Base-by-base conservation (phyloP, 805 yeast genomes). In the Ogataea methylovora region DNA sequence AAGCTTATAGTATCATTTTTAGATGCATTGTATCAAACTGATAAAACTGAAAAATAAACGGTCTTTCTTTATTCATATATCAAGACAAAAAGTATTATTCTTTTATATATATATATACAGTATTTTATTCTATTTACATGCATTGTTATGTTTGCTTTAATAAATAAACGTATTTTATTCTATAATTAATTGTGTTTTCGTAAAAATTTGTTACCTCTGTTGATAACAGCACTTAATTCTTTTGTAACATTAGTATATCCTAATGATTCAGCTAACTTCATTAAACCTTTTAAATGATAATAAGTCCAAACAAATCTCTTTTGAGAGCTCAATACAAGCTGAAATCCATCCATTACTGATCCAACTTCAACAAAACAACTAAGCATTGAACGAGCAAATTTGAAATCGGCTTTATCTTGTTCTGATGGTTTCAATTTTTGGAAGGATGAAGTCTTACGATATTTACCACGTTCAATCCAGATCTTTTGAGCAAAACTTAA, bases 401-500 rank as follows among this genome's bases (percentile, higher is more conserved):
- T 65, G 52, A 76, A 76, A 48, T 81, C 90, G 4, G 65, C 54
- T 4, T 53, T 49, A 28, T 69, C 68, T 43, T 70, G 74, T 20
- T 45, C 51, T 0, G 37, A 34, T 8, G 58, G 45, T 1, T 62
- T 32, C 13, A 75, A 48, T 0, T 37, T 24, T 33, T 64, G 70
- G 62, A 82, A 87, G 3, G 44, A 42, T 0, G 30, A 17, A 0
- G 83, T 66, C 38, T 73, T 73, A 33, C 96, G 65, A 58, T 69
- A 86, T 16, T 52, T 40, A 2, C 96, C 96, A 47, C 97, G 71
- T 48, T 84, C 94, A 2, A 59, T 55, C 94, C 95, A 87, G 1
- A 84, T 63, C 18, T 58, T 54, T 36, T 75, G 76, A 4, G 87
- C 88, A 49, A 81, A 73, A 0, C 62, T 63, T 27, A 67, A 54